phyloP scores from a whole-genome alignment of 148 eudicot species.

The Nepenthes gracilis region DNA sequence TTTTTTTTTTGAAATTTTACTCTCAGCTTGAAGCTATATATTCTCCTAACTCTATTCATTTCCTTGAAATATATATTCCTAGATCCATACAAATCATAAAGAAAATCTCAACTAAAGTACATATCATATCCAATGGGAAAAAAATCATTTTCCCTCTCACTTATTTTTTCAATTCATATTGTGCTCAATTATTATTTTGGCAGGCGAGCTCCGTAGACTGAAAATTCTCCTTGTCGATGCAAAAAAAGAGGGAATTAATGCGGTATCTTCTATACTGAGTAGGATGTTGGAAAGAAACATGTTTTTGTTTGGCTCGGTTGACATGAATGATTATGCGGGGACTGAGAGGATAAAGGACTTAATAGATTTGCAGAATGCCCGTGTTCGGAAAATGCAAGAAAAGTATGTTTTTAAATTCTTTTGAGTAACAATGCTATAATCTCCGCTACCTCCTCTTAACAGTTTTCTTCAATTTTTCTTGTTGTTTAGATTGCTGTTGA shows the following conservation, averaged over 20 bases:
- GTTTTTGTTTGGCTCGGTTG: constrained; percentile 60
- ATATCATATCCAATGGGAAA: too few species aligned
- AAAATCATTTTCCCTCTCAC: background rate
- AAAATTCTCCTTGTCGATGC: constrained; percentile 48
- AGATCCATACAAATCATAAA: too few species aligned
- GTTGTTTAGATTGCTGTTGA: constrained; percentile 35
- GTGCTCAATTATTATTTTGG: background rate
- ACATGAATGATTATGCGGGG: constrained; percentile 46
- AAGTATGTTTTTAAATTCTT: constrained; percentile 29
- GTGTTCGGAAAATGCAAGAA: constrained; percentile 40
- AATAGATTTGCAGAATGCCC: constrained; percentile 50
- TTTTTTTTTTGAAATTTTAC: too few species aligned
- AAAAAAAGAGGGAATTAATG: constrained; percentile 33
- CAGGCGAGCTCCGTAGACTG: constrained; percentile 57
- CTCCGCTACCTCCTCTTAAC: background rate
- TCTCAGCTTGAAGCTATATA: too few species aligned
- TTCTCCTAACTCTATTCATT: too few species aligned
- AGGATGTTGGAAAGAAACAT: constrained; percentile 59
- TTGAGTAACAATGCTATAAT: background rate
- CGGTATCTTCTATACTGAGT: constrained; percentile 40
- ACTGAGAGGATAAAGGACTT: constrained; percentile 58
- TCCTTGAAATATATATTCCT: too few species aligned
- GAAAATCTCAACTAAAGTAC: too few species aligned
- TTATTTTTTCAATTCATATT: background rate
- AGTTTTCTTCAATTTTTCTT: background rate